These are phyloP conservation scores for Perkinsela sp. DNA, from an alignment of 208 protist species.

Conservation along the genomic window DNA sequence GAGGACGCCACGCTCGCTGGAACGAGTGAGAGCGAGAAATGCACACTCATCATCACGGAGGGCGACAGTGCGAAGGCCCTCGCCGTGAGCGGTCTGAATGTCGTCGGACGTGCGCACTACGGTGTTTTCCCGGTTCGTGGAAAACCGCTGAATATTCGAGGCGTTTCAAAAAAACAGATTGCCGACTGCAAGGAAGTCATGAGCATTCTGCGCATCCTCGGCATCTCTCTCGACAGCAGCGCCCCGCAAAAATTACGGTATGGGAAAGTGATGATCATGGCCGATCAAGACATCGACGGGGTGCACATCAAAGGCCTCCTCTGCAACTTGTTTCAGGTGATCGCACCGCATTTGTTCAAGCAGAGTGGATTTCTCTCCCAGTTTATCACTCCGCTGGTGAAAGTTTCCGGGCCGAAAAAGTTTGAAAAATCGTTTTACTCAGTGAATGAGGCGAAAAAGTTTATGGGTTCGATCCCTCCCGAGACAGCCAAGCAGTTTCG, in stretches of 20 bases:
- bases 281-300: constrained; percentile 99
- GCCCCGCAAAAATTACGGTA: constrained; percentile 75
- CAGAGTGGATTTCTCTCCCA: constrained; percentile 52
- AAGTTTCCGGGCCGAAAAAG: constrained; percentile 55
- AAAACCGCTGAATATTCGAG: constrained; percentile 89
- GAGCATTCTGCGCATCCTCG: constrained; percentile 48
- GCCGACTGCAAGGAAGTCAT: constrained; percentile 69
- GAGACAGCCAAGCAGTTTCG: constrained; percentile 3
- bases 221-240: constrained; percentile 42
- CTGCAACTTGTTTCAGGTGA: constrained; percentile 96
- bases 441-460: constrained; percentile 84
- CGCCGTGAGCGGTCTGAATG: constrained; percentile 75
- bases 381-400: constrained; percentile 99
- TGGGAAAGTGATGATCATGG: constrained; percentile 98
- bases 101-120: constrained; percentile 76
- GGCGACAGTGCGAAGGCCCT: constrained; percentile 93
- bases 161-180: constrained; percentile 64
- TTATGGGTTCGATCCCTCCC: constrained; percentile 46
- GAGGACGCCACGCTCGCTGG: constrained; percentile 57
- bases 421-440: constrained; percentile 84
- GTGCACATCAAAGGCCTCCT: constrained; percentile 99
- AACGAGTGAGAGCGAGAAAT: constrained; percentile 32
- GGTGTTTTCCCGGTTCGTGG: constrained; percentile 90
- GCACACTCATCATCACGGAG: constrained; percentile 91
- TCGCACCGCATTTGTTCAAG: constrained; percentile 86